These are phyloP conservation scores for Cinnamomum chago DNA, from an alignment of 164 flowering plant species.

Conservation along the genomic window DNA sequence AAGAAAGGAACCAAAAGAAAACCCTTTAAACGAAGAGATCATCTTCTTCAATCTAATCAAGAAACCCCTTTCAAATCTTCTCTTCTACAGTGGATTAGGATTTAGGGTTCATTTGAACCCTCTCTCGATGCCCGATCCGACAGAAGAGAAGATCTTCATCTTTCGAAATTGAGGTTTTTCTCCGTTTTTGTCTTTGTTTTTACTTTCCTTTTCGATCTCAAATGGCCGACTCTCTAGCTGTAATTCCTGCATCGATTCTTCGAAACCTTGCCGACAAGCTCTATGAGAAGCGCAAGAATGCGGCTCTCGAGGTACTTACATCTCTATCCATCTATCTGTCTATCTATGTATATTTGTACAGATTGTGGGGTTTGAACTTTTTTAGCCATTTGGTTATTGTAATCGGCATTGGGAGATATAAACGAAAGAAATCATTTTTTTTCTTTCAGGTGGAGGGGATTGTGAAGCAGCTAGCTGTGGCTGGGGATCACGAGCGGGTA, in stretches of 20 bases:
- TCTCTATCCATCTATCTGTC: too few species aligned
- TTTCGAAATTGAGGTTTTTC: too few species aligned
- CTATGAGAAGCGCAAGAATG: conserved; percentile 95
- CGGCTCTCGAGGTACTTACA: conserved; percentile 77
- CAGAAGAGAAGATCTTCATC: too few species aligned
- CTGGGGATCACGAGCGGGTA: conserved; percentile 80
- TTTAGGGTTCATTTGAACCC: too few species aligned
- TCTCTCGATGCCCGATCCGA: too few species aligned
- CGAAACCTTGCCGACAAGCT: conserved; percentile 89
- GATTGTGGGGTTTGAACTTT: not conserved
- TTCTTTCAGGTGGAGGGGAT: conserved; percentile 65
- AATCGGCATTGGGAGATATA: not conserved
- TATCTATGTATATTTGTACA: too few species aligned
- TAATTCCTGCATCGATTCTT: conserved; percentile 64
- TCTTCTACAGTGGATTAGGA: too few species aligned
- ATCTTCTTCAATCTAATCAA: too few species aligned
- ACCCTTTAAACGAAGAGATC: too few species aligned
- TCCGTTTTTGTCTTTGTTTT: not conserved
- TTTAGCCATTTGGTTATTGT: not conserved
- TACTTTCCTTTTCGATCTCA: not conserved
- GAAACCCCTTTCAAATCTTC: too few species aligned
- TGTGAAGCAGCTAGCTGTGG: conserved; percentile 67
- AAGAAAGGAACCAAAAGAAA: too few species aligned
- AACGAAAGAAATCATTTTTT: too few species aligned
- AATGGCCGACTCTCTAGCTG: conserved; percentile 63